Base-by-base conservation (phyloP, 202 grass and related monocot genomes). In the Bolboschoenoplectus hybrid region DNA sequence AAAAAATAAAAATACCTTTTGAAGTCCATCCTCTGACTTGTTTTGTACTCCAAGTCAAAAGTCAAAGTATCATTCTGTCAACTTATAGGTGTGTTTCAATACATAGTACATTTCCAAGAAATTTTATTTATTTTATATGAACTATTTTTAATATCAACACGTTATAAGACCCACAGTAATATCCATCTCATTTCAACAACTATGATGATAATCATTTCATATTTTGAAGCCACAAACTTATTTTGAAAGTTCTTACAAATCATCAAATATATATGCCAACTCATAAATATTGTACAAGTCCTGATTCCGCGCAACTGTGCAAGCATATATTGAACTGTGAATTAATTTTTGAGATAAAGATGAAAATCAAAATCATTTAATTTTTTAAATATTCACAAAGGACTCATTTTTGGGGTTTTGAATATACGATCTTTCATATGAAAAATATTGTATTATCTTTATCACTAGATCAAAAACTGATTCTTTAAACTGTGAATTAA, bases 181-280 rank as follows among this genome's bases (percentile, higher is more conserved):
- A 39, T 69, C 11, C 12, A 17, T 69, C 38, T 6, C 2, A 32
- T 50, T 47, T 73, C 26, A 39, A 57, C 20, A 74, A 32, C 51
- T 74, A 19, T 51, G 58, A 62, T 19, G 17, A 67, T 7, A 53
- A 40, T 16, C 10, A 76, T 53, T 13, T 53, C 10, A 53, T 55
- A 76, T 76, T 72, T 62, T 17, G n/a, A 3, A 20, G 68, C 17
- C 43, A 72, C 65, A 7, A 62, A 62, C 20, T 6, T 62, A 62
- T 62, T 62, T 62, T 62, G 5, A 44, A 20, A 62, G 58, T 62
- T 62, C 58, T 46, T 46, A 46, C 68, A 72, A 46, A 72, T 72
- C 39, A 72, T 20, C 47, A 6, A 72, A 47, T 20, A 72, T 17
- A 46, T 46, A 1, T 9, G 41, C 41, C 68, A 72, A 41, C 43